These are phyloP conservation scores for Pseudogymnoascus sp. DNA, from an alignment of 2,329 filamentous ascomycete species.

Conservation along the genomic window DNA sequence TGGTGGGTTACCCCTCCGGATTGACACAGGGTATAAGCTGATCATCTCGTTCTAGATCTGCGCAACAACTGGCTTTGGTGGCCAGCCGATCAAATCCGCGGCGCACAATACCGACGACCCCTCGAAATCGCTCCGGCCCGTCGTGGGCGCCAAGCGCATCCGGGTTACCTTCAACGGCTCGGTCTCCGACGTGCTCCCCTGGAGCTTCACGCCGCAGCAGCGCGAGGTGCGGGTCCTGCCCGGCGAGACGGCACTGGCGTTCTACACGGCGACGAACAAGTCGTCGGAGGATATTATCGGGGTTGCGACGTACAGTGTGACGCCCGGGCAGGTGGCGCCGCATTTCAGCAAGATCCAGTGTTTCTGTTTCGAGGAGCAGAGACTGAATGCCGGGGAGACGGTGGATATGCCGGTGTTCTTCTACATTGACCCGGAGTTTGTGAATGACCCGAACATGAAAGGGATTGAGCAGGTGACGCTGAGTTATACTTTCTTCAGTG, in stretches of 20 bases:
- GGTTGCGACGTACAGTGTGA: slow-evolving; percentile 95
- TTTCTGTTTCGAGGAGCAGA: slow-evolving; percentile 94
- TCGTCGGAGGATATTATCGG: slow-evolving; percentile 91
- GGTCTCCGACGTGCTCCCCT: slow-evolving; percentile 88
- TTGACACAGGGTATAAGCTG: slow-evolving; percentile 13
- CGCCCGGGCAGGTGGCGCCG: slow-evolving; percentile 86
- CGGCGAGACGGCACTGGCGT: slow-evolving; percentile 92
- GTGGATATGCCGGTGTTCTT: slow-evolving; percentile 99
- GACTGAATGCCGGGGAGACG: slow-evolving; percentile 87
- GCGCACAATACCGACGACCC: slow-evolving; percentile 60
- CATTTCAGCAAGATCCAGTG: slow-evolving; percentile 99
- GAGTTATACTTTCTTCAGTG: slow-evolving; percentile 98
- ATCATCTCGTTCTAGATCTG: slow-evolving; percentile 52
- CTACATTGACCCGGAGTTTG: slow-evolving; percentile 93
- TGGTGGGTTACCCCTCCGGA: slow-evolving; percentile 43
- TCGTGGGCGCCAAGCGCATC: slow-evolving; percentile 74
- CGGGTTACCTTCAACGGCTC: slow-evolving; percentile 94
- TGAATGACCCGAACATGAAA: slow-evolving; percentile 86
- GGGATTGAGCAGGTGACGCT: slow-evolving; percentile 91
- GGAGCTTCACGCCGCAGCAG: slow-evolving; percentile 96
- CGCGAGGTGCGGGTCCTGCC: slow-evolving; percentile 91
- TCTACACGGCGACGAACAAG: slow-evolving; percentile 93
- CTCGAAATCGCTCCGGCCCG: slow-evolving; percentile 69
- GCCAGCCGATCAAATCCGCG: slow-evolving; percentile 79
- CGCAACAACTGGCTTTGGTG: slow-evolving; percentile 83